A percentile compares a stretch with the other conserved stretches of the same genome.
Evolutionary conservation across 148 eudicot species (phyloP).

Genomic region (Mesembryanthemum crystallinum): DNA sequence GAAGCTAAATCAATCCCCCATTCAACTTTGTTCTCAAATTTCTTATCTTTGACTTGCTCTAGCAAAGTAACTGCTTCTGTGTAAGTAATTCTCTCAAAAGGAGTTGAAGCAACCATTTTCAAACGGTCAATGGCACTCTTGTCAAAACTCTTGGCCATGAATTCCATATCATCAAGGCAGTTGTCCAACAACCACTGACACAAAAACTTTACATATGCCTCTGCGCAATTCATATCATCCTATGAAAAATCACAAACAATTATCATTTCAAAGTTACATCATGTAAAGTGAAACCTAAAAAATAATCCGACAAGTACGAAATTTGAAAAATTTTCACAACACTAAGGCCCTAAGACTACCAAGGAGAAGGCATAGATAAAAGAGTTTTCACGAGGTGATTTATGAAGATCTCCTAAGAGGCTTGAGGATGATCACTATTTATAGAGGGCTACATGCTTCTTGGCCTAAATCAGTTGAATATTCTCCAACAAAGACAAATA

Average conservation of each 20-base stretch:
- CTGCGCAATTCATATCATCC: slow-evolving; percentile 99
- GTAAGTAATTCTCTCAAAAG: slow-evolving; percentile 74
- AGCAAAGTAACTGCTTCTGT: slow-evolving; percentile 73
- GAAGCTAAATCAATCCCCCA: slow-evolving; percentile 98
- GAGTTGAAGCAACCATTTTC: slow-evolving; percentile 69
- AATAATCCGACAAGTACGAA: background rate
- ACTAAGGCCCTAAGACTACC: too few relatives aligned
- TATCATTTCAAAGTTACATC: background rate
- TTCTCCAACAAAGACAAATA: too few relatives aligned
- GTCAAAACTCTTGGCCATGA: slow-evolving; percentile 72
- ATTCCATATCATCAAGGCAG: slow-evolving; percentile 93
- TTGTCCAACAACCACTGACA: slow-evolving; percentile 88
- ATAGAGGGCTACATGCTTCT: too few relatives aligned
- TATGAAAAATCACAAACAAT: slow-evolving; percentile 20
- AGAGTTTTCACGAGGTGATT: too few relatives aligned
- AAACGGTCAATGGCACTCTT: slow-evolving; percentile 75
- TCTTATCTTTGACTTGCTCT: slow-evolving; percentile 60
- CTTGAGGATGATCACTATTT: too few relatives aligned
- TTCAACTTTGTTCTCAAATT: slow-evolving; percentile 90
- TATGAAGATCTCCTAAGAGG: too few relatives aligned
- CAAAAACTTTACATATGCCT: slow-evolving; percentile 78
- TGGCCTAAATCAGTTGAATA: background rate
- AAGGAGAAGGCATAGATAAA: too few relatives aligned
- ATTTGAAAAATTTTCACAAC: background rate
- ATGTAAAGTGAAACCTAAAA: background rate